Percentiles rank a stretch among this genome's conserved stretches.
Conservation (phyloP, 148 eudicot species). For the Amaranthus palmeri region DNA sequence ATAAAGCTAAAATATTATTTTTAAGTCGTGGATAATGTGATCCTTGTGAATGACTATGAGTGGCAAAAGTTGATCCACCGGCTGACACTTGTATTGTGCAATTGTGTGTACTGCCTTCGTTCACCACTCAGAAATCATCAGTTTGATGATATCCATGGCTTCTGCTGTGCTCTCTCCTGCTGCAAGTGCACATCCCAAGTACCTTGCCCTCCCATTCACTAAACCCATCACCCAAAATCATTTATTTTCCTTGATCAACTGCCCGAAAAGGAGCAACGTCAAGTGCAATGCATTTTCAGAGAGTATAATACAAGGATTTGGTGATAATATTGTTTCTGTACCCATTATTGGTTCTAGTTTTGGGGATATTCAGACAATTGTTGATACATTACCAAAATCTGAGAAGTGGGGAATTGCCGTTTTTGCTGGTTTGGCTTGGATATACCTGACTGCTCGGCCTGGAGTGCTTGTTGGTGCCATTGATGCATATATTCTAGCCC, state of each 20-base stretch:
- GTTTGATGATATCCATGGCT: conserved; percentile 44
- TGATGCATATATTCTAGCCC: conserved; percentile 81
- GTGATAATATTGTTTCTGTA: conserved; percentile 30
- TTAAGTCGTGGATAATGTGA: too few species aligned
- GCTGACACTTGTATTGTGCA: conserved; percentile 34
- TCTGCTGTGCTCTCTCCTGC: conserved; percentile 51
- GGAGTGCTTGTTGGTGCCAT: conserved; percentile 82
- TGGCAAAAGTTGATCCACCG: conserved; percentile 50
- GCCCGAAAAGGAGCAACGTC: conserved; percentile 27
- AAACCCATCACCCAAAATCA: conserved; percentile 32
- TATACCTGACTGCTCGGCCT: conserved; percentile 88
- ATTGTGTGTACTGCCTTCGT: background rate
- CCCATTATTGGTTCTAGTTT: conserved; percentile 44
- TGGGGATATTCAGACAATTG: conserved; percentile 39
- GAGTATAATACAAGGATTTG: conserved; percentile 31
- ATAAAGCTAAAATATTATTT: too few species aligned
- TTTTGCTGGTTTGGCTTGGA: conserved; percentile 62
- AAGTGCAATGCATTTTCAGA: conserved; percentile 53
- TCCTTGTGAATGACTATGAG: conserved; percentile 31
- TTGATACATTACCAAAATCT: conserved; percentile 46
- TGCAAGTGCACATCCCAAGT: conserved; percentile 40
- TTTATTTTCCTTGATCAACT: conserved; percentile 25
- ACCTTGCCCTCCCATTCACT: conserved; percentile 24
- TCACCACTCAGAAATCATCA: conserved; percentile 10
- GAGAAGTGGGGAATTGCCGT: conserved; percentile 66